These are phyloP conservation scores for Fraxinus sp. DNA, from an alignment of 305 asterid genomes.

Conservation along the genomic window DNA sequence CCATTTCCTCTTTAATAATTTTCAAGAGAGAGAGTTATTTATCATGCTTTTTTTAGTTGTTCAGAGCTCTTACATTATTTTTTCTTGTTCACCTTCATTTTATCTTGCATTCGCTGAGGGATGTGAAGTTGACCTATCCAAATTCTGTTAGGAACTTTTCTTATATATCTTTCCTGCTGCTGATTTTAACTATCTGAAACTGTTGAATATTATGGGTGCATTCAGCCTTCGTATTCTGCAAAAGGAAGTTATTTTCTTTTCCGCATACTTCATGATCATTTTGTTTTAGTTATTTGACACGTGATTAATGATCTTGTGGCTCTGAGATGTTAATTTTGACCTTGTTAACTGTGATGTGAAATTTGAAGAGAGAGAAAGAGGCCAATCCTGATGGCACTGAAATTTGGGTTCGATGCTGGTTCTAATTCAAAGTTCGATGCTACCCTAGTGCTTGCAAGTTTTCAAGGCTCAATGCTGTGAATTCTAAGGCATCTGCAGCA, in stretches of 20 bases:
- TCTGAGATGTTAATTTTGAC: neutral
- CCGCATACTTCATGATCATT: slow-evolving; percentile 16
- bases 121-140: slow-evolving; percentile 65
- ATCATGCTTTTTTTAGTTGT: slow-evolving; percentile 17
- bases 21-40: no score
- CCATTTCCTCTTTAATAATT: no score
- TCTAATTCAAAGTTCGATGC: slow-evolving; percentile 78
- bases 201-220: neutral
- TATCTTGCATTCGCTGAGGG: slow-evolving; percentile 80
- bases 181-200: neutral
- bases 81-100: slow-evolving; percentile 61
- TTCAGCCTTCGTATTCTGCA: neutral
- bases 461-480: slow-evolving; percentile 39
- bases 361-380: slow-evolving; percentile 37
- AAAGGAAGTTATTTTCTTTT: slow-evolving; percentile 8
- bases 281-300: slow-evolving; percentile 1
- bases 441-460: slow-evolving; percentile 73
- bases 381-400: slow-evolving; percentile 89
- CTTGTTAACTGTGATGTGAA: slow-evolving; percentile 16
- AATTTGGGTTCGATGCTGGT: slow-evolving; percentile 69
- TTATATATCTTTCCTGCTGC: neutral
- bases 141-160: slow-evolving; percentile 9
- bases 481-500: slow-evolving; percentile 46
- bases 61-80: slow-evolving; percentile 14
- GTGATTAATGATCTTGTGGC: neutral